A percentile compares a stretch with the other conserved stretches of the same genome.
Conservation (phyloP, 108 stramenopile genomes). For the Discostella stelligeroides region DNA sequence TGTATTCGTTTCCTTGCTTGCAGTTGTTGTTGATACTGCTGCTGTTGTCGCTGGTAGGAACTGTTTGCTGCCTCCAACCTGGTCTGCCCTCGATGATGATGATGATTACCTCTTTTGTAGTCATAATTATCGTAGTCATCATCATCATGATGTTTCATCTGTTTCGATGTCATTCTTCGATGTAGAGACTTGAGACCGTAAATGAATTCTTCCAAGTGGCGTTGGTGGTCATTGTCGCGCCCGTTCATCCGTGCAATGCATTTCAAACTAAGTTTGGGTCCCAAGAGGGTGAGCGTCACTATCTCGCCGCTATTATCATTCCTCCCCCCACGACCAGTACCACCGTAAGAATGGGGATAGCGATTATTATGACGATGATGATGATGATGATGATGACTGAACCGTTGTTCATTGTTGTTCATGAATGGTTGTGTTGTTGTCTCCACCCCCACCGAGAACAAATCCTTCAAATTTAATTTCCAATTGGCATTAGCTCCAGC, state of each 20-base stretch:
- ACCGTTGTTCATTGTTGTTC: too few species aligned
- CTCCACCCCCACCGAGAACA: neutral
- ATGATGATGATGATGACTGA: too few species aligned
- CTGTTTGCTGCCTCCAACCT: neutral
- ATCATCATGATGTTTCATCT: neutral
- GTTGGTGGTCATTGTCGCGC: neutral
- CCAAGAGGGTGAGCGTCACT: neutral
- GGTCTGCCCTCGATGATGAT: neutral
- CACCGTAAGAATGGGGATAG: too few species aligned
- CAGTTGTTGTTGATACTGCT: neutral
- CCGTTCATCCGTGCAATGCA: neutral
- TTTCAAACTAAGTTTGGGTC: neutral
- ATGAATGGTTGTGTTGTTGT: neutral
- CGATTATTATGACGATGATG: neutral
- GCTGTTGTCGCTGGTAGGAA: too few species aligned
- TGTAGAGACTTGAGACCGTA: neutral
- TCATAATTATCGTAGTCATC: neutral
- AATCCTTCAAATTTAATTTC: conserved; percentile 12
- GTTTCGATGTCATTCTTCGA: neutral
- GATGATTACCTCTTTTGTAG: neutral
- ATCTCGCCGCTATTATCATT: neutral
- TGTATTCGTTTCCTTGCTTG: neutral
- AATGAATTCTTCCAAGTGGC: conserved; percentile 6
- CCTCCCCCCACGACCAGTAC: neutral
- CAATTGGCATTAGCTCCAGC: conserved; percentile 9